A percentile compares a stretch with the other conserved stretches of the same genome.
Conservation (phyloP, 1,284 basidiomycete species). For the Kalmanozyma brasiliensis region DNA sequence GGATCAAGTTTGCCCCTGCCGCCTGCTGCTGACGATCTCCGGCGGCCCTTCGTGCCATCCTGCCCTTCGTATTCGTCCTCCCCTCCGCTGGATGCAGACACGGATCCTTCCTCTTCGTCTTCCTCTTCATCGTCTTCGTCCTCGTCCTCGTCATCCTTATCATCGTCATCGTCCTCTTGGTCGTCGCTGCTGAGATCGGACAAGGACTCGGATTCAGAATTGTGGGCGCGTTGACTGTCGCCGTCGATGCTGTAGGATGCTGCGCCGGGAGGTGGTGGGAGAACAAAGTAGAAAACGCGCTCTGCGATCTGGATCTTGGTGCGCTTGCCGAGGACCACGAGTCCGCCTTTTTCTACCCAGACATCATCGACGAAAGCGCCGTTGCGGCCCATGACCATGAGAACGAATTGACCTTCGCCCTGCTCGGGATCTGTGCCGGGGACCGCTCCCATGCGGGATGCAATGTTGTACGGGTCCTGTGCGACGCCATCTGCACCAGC, state of each 20-base stretch:
- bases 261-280: slow-evolving; percentile 72
- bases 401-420: slow-evolving; percentile 80
- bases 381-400: slow-evolving; percentile 91
- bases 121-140: slow-evolving; percentile 30
- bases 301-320: slow-evolving; percentile 99
- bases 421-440: slow-evolving; percentile 25
- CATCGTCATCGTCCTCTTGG: slow-evolving; percentile 19
- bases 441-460: slow-evolving; percentile 16
- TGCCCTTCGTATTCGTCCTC: slow-evolving; percentile 34
- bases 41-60: slow-evolving; percentile 22
- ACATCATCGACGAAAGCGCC: slow-evolving; percentile 97
- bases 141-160: slow-evolving; percentile 17
- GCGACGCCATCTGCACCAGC: slow-evolving; percentile 16
- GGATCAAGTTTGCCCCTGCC: slow-evolving; percentile 17
- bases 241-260: slow-evolving; percentile 31
- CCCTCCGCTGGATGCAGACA: slow-evolving; percentile 24
- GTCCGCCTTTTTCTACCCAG: slow-evolving; percentile 87
- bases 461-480: slow-evolving; percentile 29
- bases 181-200: slow-evolving; percentile 54
- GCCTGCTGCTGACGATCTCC: slow-evolving; percentile 22
- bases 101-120: slow-evolving; percentile 14
- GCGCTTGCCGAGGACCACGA: slow-evolving; percentile 73
- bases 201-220: slow-evolving; percentile 48
- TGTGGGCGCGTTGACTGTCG: slow-evolving; percentile 25
- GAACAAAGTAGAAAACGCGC: slow-evolving; percentile 94